A percentile compares a stretch with the other conserved stretches of the same genome.
Evolutionary conservation across 441 rosid species (phyloP).

Genomic region (Mallotus japonicus): DNA sequence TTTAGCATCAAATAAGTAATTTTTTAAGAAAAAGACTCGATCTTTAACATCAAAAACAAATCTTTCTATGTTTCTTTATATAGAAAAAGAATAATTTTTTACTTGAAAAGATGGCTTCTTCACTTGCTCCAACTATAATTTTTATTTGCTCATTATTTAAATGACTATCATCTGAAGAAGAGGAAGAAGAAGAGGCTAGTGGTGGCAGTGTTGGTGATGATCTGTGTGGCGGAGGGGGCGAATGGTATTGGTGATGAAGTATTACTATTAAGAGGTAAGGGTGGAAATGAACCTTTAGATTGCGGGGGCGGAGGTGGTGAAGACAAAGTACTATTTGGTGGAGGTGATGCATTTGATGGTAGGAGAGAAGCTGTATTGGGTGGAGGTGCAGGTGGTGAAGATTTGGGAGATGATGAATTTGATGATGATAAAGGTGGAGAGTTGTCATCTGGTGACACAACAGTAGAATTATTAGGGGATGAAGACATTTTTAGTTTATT

Average conservation of each 20-base stretch:
- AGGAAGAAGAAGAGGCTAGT: slow-evolving; percentile 18
- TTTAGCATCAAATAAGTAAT: too few relatives aligned
- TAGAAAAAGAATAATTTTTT: too few relatives aligned
- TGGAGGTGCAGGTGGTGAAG: slow-evolving; percentile 35
- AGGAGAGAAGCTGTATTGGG: slow-evolving; percentile 34
- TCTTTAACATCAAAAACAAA: too few relatives aligned
- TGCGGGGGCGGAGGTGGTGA: slow-evolving; percentile 18
- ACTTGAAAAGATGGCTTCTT: too few relatives aligned
- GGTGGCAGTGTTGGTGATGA: slow-evolving; percentile 14
- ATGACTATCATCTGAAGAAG: slow-evolving; percentile 6
- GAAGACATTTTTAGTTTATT: slow-evolving; percentile 5
- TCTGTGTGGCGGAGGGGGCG: slow-evolving; percentile 18
- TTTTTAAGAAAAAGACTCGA: too few relatives aligned
- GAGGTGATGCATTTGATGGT: slow-evolving; percentile 28
- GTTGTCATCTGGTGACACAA: slow-evolving; percentile 31
- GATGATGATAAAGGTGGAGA: slow-evolving; percentile 33
- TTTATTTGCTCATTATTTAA: slow-evolving; percentile 19
- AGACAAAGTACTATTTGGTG: slow-evolving; percentile 18
- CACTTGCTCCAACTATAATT: slow-evolving; percentile 38
- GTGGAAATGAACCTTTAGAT: slow-evolving; percentile 19
- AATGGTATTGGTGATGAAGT: slow-evolving; percentile 17
- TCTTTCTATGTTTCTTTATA: too few relatives aligned
- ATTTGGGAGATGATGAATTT: slow-evolving; percentile 19
- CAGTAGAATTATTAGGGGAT: slow-evolving; percentile 10
- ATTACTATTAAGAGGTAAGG: slow-evolving; percentile 21